Evolutionary conservation across 495 filamentous ascomycete genomes (phyloP).

Genomic region (Podospora comata): DNA sequence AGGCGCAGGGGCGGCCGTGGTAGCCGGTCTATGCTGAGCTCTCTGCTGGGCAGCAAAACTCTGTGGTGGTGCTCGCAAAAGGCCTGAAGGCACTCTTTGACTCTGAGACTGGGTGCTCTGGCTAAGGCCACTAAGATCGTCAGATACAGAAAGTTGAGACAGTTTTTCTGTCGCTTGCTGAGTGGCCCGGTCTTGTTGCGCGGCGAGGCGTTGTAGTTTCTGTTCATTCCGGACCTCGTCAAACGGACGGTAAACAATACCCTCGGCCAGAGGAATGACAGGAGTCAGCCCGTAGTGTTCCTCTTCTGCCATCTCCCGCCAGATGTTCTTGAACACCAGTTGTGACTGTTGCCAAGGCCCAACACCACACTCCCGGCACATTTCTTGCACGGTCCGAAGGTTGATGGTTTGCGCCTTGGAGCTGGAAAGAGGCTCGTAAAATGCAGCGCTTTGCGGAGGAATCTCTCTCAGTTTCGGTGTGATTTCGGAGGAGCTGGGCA

Average conservation of each 20-base stretch:
- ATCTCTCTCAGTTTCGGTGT: slow-evolving; percentile 48
- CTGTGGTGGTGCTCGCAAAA: slow-evolving; percentile 48
- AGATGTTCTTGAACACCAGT: slow-evolving; percentile 54
- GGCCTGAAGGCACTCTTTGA: slow-evolving; percentile 24
- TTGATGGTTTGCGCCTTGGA: slow-evolving; percentile 30
- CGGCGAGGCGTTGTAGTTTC: slow-evolving; percentile 18
- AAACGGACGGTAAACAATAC: slow-evolving; percentile 64
- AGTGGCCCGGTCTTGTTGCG: slow-evolving; percentile 20
- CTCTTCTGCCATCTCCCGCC: slow-evolving; percentile 66
- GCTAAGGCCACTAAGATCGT: slow-evolving; percentile 28
- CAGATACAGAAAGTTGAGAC: slow-evolving; percentile 16
- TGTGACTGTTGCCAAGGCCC: slow-evolving; percentile 46
- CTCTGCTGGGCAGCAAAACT: slow-evolving; percentile 61
- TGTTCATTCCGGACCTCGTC: slow-evolving; percentile 41
- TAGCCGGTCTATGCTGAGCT: slow-evolving; percentile 41
- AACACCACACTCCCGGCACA: slow-evolving; percentile 47
- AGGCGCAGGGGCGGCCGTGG: slow-evolving; percentile 22
- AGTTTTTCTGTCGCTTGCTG: slow-evolving; percentile 17
- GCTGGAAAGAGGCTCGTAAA: slow-evolving; percentile 34
- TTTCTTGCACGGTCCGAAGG: slow-evolving; percentile 37
- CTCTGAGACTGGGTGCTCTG: slow-evolving; percentile 19
- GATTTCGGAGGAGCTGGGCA: slow-evolving; percentile 52
- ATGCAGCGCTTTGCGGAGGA: slow-evolving; percentile 43
- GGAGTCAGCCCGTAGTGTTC: slow-evolving; percentile 68
- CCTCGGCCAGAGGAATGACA: slow-evolving; percentile 62